These are phyloP conservation scores for Thuidium tamariscinum DNA, from an alignment of 225 moss, liverwort and hornwort genomes.

Conservation along the genomic window DNA sequence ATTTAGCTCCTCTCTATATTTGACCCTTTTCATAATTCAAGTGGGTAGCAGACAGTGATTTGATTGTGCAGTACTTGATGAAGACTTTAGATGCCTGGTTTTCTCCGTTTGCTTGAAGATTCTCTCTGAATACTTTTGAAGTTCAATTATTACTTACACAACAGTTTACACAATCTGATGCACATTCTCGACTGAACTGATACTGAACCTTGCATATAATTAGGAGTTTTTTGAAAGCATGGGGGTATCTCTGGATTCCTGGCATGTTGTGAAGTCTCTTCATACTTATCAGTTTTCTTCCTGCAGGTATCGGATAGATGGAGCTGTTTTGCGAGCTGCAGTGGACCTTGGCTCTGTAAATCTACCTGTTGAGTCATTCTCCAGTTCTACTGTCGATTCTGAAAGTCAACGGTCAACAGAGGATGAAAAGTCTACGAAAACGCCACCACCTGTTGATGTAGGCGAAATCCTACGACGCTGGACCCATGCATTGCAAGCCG, in stretches of 20 bases:
- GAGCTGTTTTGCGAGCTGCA: constrained; percentile 71
- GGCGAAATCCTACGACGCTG: constrained; percentile 90
- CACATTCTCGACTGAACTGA: not conserved
- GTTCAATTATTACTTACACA: not conserved
- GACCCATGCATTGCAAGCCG: constrained; percentile 86
- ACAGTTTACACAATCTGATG: not conserved
- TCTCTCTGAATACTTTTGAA: not conserved
- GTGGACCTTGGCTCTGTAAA: constrained; percentile 75
- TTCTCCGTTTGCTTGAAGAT: not conserved
- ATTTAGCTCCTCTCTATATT: not conserved
- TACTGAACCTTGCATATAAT: not conserved
- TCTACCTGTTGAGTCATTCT: constrained; percentile 34
- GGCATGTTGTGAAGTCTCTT: not conserved
- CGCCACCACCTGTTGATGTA: constrained; percentile 74
- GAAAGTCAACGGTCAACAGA: constrained; percentile 25
- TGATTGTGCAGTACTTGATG: not conserved
- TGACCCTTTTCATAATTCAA: not conserved
- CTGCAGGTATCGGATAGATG: constrained; percentile 86
- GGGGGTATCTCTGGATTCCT: not conserved
- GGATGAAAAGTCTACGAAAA: constrained; percentile 77
- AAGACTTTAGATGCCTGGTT: not conserved
- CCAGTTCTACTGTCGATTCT: constrained; percentile 25
- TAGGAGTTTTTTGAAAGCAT: not conserved
- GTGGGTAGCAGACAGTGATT: not conserved
- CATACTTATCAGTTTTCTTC: not conserved